A percentile compares a stretch with the other conserved stretches of the same genome.
Conservation (phyloP, 495 filamentous ascomycete genomes). For the Penicillium dipodomyicola region DNA sequence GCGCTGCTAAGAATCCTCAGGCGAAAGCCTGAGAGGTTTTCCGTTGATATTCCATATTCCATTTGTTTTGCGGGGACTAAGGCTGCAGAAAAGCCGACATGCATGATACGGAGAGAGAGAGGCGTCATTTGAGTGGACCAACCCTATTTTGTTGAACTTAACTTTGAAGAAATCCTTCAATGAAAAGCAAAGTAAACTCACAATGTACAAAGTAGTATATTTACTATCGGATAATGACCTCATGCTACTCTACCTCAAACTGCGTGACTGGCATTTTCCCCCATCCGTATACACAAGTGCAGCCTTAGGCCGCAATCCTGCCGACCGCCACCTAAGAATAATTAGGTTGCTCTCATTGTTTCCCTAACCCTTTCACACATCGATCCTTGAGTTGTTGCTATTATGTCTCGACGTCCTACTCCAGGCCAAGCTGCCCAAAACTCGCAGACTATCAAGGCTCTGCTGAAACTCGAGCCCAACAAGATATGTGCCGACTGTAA, state of each 20-base stretch:
- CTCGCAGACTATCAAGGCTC: slow-evolving; percentile 81
- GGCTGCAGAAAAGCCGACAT: slow-evolving; percentile 9
- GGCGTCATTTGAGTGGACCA: slow-evolving; percentile 9
- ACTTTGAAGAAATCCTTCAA: neutral
- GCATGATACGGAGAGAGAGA: slow-evolving; percentile 9
- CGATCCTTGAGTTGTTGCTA: slow-evolving; percentile 19
- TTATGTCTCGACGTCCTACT: slow-evolving; percentile 82
- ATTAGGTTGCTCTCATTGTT: slow-evolving; percentile 21
- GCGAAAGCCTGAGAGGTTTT: slow-evolving; percentile 24
- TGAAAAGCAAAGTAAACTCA: neutral
- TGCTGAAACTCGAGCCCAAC: slow-evolving; percentile 90
- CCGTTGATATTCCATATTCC: neutral
- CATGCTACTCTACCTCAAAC: slow-evolving; percentile 18
- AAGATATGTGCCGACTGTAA: slow-evolving; percentile 99
- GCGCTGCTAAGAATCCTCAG: slow-evolving; percentile 31
- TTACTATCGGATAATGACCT: neutral
- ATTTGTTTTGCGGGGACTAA: slow-evolving; percentile 15
- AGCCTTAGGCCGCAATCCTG: slow-evolving; percentile 26
- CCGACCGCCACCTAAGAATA: slow-evolving; percentile 29
- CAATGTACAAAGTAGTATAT: neutral
- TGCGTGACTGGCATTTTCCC: slow-evolving; percentile 22
- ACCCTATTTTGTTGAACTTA: neutral
- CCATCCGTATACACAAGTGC: slow-evolving; percentile 14
- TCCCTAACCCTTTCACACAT: slow-evolving; percentile 17
- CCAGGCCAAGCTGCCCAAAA: slow-evolving; percentile 87